phyloP scores from a whole-genome alignment of 768 basidiomycete species.

The Leccinellum rugosiceps region DNA sequence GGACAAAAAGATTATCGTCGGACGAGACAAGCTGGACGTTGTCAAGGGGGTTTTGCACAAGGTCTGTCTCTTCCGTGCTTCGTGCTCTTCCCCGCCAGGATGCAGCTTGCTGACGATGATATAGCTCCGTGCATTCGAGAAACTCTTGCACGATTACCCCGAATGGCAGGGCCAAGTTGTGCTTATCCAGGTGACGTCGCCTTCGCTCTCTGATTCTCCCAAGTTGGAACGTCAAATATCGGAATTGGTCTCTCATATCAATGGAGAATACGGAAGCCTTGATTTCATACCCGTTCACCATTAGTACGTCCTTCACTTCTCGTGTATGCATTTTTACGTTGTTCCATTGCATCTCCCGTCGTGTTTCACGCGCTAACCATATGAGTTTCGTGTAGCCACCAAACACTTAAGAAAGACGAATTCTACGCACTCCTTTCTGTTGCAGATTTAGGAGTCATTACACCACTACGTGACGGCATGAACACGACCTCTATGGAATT shows the following conservation, averaged over 20 bases:
- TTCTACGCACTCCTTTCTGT: constrained; percentile 94
- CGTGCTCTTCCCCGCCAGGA: background rate
- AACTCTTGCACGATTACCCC: constrained; percentile 89
- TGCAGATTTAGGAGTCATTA: constrained; percentile 93
- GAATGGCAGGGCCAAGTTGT: constrained; percentile 92
- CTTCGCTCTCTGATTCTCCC: constrained; percentile 86
- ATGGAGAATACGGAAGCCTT: constrained; percentile 90
- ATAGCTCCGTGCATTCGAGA: constrained; percentile 92
- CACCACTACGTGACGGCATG: constrained; percentile 96
- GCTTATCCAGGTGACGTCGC: constrained; percentile 83
- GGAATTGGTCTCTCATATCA: constrained; percentile 92
- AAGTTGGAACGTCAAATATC: constrained; percentile 93
- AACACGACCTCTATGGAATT: constrained; percentile 99
- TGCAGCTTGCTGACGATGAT: background rate
- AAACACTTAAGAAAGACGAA: constrained; percentile 95
- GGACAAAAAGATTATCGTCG: constrained; percentile 98
- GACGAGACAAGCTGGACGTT: constrained; percentile 96
- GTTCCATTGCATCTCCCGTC: background rate
- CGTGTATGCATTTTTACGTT: background rate
- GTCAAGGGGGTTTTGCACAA: constrained; percentile 98
- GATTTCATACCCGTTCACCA: constrained; percentile 98
- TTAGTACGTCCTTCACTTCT: constrained; percentile 62
- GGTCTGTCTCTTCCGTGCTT: constrained; percentile 34
- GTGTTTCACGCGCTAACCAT: background rate
- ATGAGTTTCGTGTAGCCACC: constrained; percentile 58